A percentile compares a stretch with the other conserved stretches of the same genome.
phyloP scores from a whole-genome alignment of 768 basidiomycete genomes.

The Lactarius vividus region DNA sequence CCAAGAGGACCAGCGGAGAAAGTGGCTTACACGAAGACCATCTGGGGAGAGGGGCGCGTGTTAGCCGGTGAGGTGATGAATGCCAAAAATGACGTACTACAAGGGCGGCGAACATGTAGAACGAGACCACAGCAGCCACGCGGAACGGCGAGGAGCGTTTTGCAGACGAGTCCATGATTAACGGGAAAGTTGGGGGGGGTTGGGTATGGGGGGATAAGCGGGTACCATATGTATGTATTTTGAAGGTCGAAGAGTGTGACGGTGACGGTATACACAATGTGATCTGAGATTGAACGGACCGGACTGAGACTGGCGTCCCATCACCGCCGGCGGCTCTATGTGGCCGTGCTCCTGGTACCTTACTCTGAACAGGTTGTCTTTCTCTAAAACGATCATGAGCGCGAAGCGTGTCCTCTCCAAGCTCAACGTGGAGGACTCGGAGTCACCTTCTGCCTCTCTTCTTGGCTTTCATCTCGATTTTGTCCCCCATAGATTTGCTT shows the following conservation, averaged over 20 bases:
- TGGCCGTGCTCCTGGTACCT: not conserved
- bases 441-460: not conserved
- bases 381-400: not conserved
- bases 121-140: slow-evolving; percentile 68
- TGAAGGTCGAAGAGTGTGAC: slow-evolving; percentile 5
- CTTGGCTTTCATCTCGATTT: slow-evolving; percentile 5
- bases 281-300: slow-evolving; percentile 11
- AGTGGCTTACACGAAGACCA: slow-evolving; percentile 47
- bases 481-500: not conserved
- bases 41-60: slow-evolving; percentile 35
- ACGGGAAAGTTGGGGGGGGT: not conserved
- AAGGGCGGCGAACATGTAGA: slow-evolving; percentile 76
- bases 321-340: not conserved
- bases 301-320: not conserved
- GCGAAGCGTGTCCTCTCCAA: not conserved
- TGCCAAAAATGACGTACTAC: slow-evolving; percentile 50
- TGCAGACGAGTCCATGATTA: slow-evolving; percentile 35
- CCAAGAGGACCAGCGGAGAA: slow-evolving; percentile 7
- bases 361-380: not conserved
- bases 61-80: not conserved
- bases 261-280: not conserved
- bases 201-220: not conserved
- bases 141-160: slow-evolving; percentile 41
- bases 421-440: slow-evolving; percentile 6
- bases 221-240: slow-evolving; percentile 6